Evolutionary conservation across 1,284 basidiomycete species (phyloP).

Genomic region (Abortiporus biennis): DNA sequence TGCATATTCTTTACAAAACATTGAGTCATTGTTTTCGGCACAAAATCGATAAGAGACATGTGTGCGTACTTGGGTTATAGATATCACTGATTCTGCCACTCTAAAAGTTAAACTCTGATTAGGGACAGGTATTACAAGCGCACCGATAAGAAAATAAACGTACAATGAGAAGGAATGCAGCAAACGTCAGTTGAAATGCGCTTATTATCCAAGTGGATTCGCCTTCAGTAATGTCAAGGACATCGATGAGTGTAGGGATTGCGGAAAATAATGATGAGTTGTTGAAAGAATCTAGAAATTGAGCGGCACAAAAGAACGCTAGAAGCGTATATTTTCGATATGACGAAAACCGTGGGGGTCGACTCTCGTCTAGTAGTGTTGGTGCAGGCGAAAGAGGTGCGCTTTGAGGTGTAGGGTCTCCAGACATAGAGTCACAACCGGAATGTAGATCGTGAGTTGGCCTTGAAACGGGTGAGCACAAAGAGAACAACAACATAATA

Average conservation of each 20-base stretch:
- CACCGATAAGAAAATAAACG: conserved; percentile 8
- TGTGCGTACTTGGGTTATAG: conserved; percentile 28
- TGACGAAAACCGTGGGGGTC: conserved; percentile 20
- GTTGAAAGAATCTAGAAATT: conserved; percentile 43
- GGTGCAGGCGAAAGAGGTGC: conserved; percentile 16
- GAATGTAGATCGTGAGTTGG: not conserved
- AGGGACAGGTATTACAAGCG: not conserved
- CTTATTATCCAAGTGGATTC: conserved; percentile 28
- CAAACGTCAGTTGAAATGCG: conserved; percentile 28
- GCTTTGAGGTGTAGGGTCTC: too few relatives aligned
- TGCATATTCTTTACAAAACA: conserved; percentile 18
- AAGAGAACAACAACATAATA: not conserved
- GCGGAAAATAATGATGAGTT: conserved; percentile 41
- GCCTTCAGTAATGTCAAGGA: conserved; percentile 21
- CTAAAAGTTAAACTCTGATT: too few relatives aligned
- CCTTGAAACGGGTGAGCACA: not conserved
- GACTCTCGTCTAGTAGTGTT: conserved; percentile 22
- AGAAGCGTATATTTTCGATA: conserved; percentile 28
- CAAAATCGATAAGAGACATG: not conserved
- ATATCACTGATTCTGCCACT: conserved; percentile 27
- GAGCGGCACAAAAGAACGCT: conserved; percentile 37
- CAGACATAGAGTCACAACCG: not conserved
- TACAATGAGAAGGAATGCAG: conserved; percentile 26
- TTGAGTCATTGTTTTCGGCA: not conserved
- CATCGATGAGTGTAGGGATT: conserved; percentile 28